These are phyloP conservation scores for Lactarius hatsudake DNA, from an alignment of 768 basidiomycete species.

Conservation along the genomic window DNA sequence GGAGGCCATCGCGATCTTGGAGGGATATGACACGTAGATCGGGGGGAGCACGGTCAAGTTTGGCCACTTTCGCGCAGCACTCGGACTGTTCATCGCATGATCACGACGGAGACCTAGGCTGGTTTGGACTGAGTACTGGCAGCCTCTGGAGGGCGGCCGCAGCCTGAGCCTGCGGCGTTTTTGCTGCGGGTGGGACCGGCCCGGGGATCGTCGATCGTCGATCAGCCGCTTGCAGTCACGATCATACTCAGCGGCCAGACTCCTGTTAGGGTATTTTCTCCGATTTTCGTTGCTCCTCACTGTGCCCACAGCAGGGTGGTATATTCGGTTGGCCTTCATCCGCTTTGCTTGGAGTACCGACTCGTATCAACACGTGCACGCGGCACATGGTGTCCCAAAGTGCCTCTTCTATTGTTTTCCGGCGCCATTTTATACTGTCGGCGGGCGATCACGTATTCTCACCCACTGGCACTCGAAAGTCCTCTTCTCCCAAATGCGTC, in stretches of 20 bases:
- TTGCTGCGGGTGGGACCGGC: constrained; percentile 54
- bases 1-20: constrained; percentile 79
- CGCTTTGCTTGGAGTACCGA: not conserved
- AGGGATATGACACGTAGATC: constrained; percentile 61
- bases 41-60: constrained; percentile 42
- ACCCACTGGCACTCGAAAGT: not conserved
- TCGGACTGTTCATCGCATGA: constrained; percentile 90
- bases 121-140: constrained; percentile 88
- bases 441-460: not conserved
- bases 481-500: not conserved
- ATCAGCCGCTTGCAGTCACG: not conserved
- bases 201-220: too few relatives aligned
- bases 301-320: too few relatives aligned
- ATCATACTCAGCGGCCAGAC: not conserved
- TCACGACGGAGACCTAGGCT: constrained; percentile 83
- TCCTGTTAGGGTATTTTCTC: too few relatives aligned
- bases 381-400: not conserved
- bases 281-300: too few relatives aligned
- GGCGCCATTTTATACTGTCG: too few relatives aligned
- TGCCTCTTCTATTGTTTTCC: not conserved
- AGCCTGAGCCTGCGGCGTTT: constrained; percentile 60
- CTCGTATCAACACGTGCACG: not conserved
- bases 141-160: constrained; percentile 35
- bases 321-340: not conserved
- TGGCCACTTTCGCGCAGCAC: constrained; percentile 70